Evolutionary conservation across 1,284 basidiomycete genomes (phyloP).

Genomic region (Crucibulum cyathiforme): DNA sequence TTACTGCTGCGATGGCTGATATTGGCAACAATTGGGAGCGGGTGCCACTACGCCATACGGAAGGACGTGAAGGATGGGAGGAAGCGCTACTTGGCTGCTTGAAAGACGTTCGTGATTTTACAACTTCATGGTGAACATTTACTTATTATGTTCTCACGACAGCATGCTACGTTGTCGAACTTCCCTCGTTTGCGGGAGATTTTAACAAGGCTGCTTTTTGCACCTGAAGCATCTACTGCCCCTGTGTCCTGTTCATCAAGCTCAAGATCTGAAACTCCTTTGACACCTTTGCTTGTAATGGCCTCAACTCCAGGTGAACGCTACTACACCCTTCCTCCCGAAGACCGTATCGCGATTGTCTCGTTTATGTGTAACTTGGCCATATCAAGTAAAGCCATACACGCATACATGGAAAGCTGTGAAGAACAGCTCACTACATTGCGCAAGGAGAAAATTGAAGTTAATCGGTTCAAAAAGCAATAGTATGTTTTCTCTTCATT

Average conservation of each 20-base stretch:
- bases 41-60: slow-evolving; percentile 67
- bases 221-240: slow-evolving; percentile 53
- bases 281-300: slow-evolving; percentile 39
- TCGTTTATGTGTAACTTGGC: slow-evolving; percentile 90
- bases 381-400: slow-evolving; percentile 87
- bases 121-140: slow-evolving; percentile 7
- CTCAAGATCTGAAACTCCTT: slow-evolving; percentile 50
- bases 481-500: slow-evolving; percentile 60
- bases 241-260: slow-evolving; percentile 50
- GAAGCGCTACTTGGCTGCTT: slow-evolving; percentile 85
- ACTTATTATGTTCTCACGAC: slow-evolving; percentile 11
- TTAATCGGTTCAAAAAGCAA: slow-evolving; percentile 87
- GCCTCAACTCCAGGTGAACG: slow-evolving; percentile 66
- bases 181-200: slow-evolving; percentile 80
- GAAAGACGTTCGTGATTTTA: slow-evolving; percentile 73
- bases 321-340: slow-evolving; percentile 76
- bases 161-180: slow-evolving; percentile 80
- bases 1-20: slow-evolving; percentile 70
- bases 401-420: slow-evolving; percentile 89
- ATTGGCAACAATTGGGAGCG: slow-evolving; percentile 84
- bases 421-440: slow-evolving; percentile 90
- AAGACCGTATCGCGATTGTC: slow-evolving; percentile 86
- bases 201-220: slow-evolving; percentile 78
- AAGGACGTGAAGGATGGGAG: slow-evolving; percentile 83
- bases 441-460: slow-evolving; percentile 94